Conservation (phyloP, 768 basidiomycete genomes). For the Pulveroboletus ravenelii region DNA sequence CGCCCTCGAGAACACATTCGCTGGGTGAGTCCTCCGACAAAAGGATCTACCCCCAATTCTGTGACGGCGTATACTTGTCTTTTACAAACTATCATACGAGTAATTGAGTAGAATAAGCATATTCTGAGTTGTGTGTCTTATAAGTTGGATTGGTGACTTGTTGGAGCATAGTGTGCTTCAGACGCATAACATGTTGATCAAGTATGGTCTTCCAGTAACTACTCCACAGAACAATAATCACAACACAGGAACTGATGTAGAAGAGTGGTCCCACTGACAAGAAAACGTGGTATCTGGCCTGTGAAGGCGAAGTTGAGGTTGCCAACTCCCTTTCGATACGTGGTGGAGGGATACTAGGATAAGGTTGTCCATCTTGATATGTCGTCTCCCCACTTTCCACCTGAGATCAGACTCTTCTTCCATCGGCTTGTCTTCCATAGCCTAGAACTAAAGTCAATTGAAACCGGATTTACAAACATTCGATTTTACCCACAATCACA, state of each 20-base stretch:
- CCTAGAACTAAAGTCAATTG: constrained; percentile 33
- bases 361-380: constrained; percentile 62
- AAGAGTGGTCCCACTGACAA: not conserved
- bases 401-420: constrained; percentile 59
- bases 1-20: too few relatives aligned
- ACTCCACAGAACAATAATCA: not conserved
- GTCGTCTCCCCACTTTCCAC: constrained; percentile 57
- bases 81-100: too few relatives aligned
- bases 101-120: too few relatives aligned
- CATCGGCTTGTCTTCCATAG: constrained; percentile 44
- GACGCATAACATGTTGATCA: too few relatives aligned
- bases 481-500: constrained; percentile 41
- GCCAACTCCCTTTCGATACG: constrained; percentile 80
- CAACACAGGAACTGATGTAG: not conserved
- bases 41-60: too few relatives aligned
- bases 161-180: too few relatives aligned
- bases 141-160: too few relatives aligned
- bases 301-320: constrained; percentile 63
- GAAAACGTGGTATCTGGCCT: not conserved
- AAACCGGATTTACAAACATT: not conserved
- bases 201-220: too few relatives aligned
- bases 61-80: too few relatives aligned
- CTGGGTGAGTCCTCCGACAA: too few relatives aligned
- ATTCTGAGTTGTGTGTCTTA: too few relatives aligned
- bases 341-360: constrained; percentile 77